These are phyloP conservation scores for Naganishia kalamii DNA, from an alignment of 768 basidiomycete genomes.

Conservation along the genomic window DNA sequence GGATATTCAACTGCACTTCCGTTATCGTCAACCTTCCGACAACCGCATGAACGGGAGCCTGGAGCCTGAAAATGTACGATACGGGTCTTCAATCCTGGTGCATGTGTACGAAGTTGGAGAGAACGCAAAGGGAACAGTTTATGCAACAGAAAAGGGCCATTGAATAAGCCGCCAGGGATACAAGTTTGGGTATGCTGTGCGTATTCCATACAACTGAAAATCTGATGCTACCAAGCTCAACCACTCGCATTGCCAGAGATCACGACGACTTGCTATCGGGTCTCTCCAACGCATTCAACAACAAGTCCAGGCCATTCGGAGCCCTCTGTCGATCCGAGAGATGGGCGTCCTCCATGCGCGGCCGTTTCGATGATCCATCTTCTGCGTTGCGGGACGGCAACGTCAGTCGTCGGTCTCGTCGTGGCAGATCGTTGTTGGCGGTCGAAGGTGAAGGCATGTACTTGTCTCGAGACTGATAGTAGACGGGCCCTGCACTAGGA, in stretches of 20 bases:
- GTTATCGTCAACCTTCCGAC: too few species aligned
- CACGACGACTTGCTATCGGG: neutral
- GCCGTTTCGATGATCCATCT: neutral
- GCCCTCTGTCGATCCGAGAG: neutral
- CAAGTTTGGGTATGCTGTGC: neutral
- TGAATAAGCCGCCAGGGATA: neutral
- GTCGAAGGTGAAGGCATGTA: neutral
- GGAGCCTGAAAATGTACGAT: too few species aligned
- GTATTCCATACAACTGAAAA: neutral
- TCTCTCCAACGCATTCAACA: constrained; percentile 21
- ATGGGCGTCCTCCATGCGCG: too few species aligned
- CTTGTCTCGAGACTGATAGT: constrained; percentile 13
- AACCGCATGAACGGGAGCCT: too few species aligned
- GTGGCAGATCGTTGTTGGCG: neutral
- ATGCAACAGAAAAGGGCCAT: neutral
- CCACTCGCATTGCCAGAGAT: neutral
- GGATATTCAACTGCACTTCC: too few species aligned
- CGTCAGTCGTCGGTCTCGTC: neutral
- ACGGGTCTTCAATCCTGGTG: too few species aligned
- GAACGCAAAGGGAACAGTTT: too few species aligned
- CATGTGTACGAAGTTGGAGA: too few species aligned
- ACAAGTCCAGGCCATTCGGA: constrained; percentile 17
- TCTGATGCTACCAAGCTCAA: neutral
- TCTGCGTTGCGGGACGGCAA: neutral
- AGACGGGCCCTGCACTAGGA: neutral